Evolutionary conservation across 257 asterid species (phyloP), one percentile per base, ranked within the genome.

Genomic region (Oldenlandia corymbosa): DNA sequence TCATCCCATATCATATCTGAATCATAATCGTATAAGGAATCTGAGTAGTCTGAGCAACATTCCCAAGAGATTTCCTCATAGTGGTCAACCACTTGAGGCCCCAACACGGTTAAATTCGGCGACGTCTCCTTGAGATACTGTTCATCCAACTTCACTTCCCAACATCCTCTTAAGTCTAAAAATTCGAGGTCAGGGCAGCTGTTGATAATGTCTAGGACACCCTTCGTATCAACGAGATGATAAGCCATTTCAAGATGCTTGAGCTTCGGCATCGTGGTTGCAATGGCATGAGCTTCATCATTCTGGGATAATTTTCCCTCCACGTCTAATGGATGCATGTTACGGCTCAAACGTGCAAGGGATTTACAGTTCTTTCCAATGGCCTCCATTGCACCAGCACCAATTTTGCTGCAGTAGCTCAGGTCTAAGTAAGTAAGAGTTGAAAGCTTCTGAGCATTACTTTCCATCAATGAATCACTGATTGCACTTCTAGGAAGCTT

Each of bases 71-170:
- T 55, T 59, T 49, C 56, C 51, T 74, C 83, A n/a, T 74, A 79
- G 28, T 59, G 62, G 58, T 79, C 88, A 31, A 76, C 69, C 0
- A 79, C 69, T 13, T 61, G 60, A 17, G 83, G 85, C 36, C 87
- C 87, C 16, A 82, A 36, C 3, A 82, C 70, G 48, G 62, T 79
- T 31, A 82, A 48, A 21, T 73, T 73, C 1, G 80, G 77, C 46
- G 79, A 79, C 39, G 72, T 69, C 5, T 58, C 71, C 75, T 71
- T 71, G 48, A 66, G 49, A 34, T 62, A 59, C 60, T 71, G 62
- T 18, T 78, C 82, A 34, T 81, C 87, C 21, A 79, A 69, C 21
- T 69, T 67, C 75, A 82, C 87, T 18, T 73, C 68, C 84, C 84
- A 82, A 50, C 87, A 82, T 8, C 87, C 87, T 52, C 87, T 56